Evolutionary conservation across 2,329 filamentous ascomycete genomes (phyloP).

Genomic region (Beauveria sp.): DNA sequence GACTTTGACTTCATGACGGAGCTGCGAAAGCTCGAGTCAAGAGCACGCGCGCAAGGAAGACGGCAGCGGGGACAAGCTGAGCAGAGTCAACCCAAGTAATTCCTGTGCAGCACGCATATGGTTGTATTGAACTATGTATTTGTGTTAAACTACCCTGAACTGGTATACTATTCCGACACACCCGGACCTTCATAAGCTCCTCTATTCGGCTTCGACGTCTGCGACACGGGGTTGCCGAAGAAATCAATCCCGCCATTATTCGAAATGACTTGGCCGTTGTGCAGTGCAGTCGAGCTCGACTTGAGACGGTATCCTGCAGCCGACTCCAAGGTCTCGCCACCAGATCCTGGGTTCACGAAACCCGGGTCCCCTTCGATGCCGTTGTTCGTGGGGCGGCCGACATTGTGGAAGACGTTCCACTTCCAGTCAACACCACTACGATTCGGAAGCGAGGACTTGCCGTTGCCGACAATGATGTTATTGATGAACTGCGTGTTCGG

Average conservation of each 20-base stretch:
- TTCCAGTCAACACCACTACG: conserved; percentile 15
- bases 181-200: conserved; percentile 17
- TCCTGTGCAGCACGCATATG: not conserved
- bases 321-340: conserved; percentile 8
- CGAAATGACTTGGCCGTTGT: conserved; percentile 13
- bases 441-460: conserved; percentile 14
- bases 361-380: conserved; percentile 14
- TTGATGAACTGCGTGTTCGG: conserved; percentile 16
- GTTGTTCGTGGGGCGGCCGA: conserved; percentile 12
- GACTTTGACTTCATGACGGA: conserved; percentile 12
- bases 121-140: not conserved
- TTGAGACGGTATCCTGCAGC: conserved; percentile 15
- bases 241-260: conserved; percentile 17
- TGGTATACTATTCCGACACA: not conserved
- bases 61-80: not conserved
- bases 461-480: conserved; percentile 20
- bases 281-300: conserved; percentile 14
- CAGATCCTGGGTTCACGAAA: conserved; percentile 14
- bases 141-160: not conserved
- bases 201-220: conserved; percentile 13
- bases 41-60: conserved; percentile 7
- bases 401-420: conserved; percentile 18
- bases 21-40: conserved; percentile 11
- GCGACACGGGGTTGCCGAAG: conserved; percentile 15
- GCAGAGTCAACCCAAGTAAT: not conserved